These are phyloP conservation scores for Ambrosia trifida DNA, from an alignment of 129 eudicot species.

Conservation along the genomic window DNA sequence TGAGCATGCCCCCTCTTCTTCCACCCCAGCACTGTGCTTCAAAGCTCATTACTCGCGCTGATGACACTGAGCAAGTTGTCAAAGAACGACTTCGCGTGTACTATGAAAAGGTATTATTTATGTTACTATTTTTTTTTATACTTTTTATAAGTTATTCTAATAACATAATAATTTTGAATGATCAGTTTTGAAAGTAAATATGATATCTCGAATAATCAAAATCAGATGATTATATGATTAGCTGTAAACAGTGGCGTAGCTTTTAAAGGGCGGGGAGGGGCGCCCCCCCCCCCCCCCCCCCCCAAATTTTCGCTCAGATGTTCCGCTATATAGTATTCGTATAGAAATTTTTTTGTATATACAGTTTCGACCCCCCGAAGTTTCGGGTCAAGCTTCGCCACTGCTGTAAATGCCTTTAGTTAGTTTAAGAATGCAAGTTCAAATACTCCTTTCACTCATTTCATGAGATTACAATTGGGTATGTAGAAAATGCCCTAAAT, in stretches of 20 bases:
- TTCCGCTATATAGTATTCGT: too few relatives aligned
- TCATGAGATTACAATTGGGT: not conserved
- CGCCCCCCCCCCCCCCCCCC: too few relatives aligned
- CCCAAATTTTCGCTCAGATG: too few relatives aligned
- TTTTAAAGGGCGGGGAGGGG: too few relatives aligned
- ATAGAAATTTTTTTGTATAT: too few relatives aligned
- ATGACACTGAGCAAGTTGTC: conserved; percentile 73
- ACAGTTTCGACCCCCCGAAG: too few relatives aligned
- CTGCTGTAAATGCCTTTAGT: not conserved
- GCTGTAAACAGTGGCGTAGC: too few relatives aligned
- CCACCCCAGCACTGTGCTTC: conserved; percentile 81
- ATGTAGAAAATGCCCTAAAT: conserved; percentile 18
- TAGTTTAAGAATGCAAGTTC: not conserved
- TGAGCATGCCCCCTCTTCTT: conserved; percentile 70
- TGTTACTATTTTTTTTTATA: not conserved
- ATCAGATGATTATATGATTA: not conserved
- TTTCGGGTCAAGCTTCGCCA: too few relatives aligned
- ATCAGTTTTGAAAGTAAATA: not conserved
- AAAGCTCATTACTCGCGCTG: conserved; percentile 91
- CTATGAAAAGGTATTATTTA: conserved; percentile 69
- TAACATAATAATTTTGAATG: not conserved
- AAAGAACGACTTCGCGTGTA: conserved; percentile 75
- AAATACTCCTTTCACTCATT: not conserved
- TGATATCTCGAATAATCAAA: not conserved
- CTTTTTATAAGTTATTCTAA: not conserved